A percentile compares a stretch with the other conserved stretches of the same genome.
Evolutionary conservation across 306 rosid species (phyloP).

Genomic region (Citrullus amarus): DNA sequence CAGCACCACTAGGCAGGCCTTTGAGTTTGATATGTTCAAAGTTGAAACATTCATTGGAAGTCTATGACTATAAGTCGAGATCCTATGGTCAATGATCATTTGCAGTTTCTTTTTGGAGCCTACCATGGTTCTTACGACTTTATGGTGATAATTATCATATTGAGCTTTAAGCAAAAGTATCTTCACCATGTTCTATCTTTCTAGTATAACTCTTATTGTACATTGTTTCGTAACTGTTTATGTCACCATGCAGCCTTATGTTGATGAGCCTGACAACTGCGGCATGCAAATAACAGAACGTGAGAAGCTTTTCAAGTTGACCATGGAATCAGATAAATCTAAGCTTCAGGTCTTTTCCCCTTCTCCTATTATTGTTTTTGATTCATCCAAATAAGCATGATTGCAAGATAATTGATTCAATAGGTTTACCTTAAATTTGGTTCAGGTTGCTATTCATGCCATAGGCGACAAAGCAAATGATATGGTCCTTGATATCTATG

Average conservation of each 20-base stretch:
- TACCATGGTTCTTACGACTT: neutral
- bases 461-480: conserved; percentile 81
- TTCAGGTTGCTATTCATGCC: conserved; percentile 90
- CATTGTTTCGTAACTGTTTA: neutral
- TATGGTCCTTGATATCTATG: conserved; percentile 53
- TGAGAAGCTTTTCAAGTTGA: conserved; percentile 56
- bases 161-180: neutral
- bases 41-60: neutral
- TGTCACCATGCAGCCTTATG: conserved; percentile 43
- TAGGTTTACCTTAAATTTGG: conserved; percentile 8
- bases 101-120: neutral
- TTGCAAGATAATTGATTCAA: neutral
- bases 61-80: neutral
- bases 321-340: conserved; percentile 47
- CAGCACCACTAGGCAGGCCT: neutral
- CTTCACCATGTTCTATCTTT: neutral
- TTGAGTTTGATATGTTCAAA: neutral
- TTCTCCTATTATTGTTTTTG: neutral
- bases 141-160: neutral
- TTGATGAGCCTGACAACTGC: conserved; percentile 49
- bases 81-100: neutral
- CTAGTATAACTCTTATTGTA: neutral
- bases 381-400: neutral
- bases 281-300: conserved; percentile 49
- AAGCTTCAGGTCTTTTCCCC: conserved; percentile 58